A percentile compares a stretch with the other conserved stretches of the same genome.
Conservation (phyloP, 257 asterid genomes). For the Solanum pimpinellifolium region DNA sequence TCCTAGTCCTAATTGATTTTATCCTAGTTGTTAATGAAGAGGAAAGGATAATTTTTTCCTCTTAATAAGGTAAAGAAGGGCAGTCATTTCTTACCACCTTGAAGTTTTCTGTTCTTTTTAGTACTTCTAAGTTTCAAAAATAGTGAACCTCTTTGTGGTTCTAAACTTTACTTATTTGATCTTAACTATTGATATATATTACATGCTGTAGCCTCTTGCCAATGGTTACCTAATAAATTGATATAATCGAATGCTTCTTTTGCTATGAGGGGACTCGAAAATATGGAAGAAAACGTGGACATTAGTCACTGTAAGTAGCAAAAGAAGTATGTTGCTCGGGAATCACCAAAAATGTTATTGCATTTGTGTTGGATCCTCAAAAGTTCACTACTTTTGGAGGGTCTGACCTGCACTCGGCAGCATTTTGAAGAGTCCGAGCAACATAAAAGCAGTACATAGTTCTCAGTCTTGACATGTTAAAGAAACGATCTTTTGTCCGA, state of each 20-base stretch:
- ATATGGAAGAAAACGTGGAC: neutral
- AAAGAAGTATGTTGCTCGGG: neutral
- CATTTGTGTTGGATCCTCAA: neutral
- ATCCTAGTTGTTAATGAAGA: neutral
- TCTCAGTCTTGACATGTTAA: neutral
- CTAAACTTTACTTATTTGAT: neutral
- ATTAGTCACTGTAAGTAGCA: neutral
- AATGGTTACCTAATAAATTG: neutral
- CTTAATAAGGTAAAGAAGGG: neutral
- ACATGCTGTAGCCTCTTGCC: neutral
- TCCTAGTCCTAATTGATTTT: neutral
- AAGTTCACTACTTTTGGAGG: neutral
- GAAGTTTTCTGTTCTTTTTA: neutral
- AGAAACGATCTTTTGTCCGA: neutral
- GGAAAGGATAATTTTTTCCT: neutral
- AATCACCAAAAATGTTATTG: neutral
- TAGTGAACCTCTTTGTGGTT: neutral
- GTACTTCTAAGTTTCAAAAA: neutral
- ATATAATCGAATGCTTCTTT: neutral
- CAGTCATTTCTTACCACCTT: neutral
- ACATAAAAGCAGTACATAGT: neutral
- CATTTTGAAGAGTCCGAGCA: neutral
- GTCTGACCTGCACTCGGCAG: neutral
- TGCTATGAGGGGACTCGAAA: neutral
- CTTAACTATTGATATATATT: neutral